A percentile compares a stretch with the other conserved stretches of the same genome.
Evolutionary conservation across 352 stramenopile species (phyloP).

Genomic region (Pythium dissotocum): DNA sequence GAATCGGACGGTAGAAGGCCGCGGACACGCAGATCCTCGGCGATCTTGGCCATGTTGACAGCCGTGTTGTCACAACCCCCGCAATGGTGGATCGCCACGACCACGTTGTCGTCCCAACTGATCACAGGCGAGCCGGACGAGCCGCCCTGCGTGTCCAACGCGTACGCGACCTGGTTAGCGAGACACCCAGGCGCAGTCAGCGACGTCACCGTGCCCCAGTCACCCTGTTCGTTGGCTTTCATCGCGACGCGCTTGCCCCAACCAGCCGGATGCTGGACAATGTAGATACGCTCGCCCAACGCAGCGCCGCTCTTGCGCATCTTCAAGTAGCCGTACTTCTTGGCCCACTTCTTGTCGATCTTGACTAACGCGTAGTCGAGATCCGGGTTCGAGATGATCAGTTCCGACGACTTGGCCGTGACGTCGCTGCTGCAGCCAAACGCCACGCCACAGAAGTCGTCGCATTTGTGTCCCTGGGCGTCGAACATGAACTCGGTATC

Average conservation of each 20-base stretch:
- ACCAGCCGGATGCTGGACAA: constrained; percentile 56
- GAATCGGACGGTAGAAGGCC: constrained; percentile 36
- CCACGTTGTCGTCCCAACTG: constrained; percentile 48
- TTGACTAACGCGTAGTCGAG: constrained; percentile 24
- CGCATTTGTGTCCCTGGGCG: constrained; percentile 7
- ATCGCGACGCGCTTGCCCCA: constrained; percentile 73
- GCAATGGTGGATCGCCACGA: constrained; percentile 73
- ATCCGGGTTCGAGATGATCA: constrained; percentile 10
- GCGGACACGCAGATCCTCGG: constrained; percentile 40
- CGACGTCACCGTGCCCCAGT: constrained; percentile 46
- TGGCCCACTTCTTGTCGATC: constrained; percentile 44
- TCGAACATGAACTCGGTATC: constrained; percentile 17
- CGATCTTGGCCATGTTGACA: constrained; percentile 65
- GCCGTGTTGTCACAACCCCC: constrained; percentile 71
- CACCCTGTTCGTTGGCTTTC: constrained; percentile 35
- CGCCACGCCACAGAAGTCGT: constrained; percentile 1
- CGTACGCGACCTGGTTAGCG: constrained; percentile 60
- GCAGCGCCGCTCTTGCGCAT: constrained; percentile 45
- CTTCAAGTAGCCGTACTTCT: constrained; percentile 56
- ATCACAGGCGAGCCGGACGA: constrained; percentile 73
- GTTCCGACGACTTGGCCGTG: neutral
- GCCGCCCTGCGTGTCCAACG: constrained; percentile 63
- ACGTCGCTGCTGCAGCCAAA: constrained; percentile 13
- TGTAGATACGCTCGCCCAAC: constrained; percentile 58
- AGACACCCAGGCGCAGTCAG: constrained; percentile 43